Percentiles rank a stretch among this genome's conserved stretches.
These are phyloP conservation scores for Erigeron canadensis DNA, from an alignment of 129 eudicot genomes.

Conservation along the genomic window DNA sequence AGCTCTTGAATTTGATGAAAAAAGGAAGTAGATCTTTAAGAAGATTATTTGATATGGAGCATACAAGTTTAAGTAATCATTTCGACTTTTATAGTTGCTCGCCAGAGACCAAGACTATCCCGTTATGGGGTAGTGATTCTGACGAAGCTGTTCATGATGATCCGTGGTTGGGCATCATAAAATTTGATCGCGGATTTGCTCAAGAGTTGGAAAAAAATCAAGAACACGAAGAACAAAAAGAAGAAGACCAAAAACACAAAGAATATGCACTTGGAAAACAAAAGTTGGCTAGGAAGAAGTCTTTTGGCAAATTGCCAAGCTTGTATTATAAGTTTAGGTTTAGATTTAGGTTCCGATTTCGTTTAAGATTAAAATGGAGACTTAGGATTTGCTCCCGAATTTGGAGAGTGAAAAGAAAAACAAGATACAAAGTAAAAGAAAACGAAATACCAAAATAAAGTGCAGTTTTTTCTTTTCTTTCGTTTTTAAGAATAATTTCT, in stretches of 20 bases:
- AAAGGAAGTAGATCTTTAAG: constrained; percentile 65
- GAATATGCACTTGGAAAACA: constrained; percentile 23
- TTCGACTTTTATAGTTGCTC: constrained; percentile 54
- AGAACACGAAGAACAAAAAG: constrained; percentile 11
- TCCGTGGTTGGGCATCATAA: constrained; percentile 58
- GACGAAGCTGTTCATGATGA: constrained; percentile 56
- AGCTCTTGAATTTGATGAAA: constrained; percentile 61
- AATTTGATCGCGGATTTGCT: neutral
- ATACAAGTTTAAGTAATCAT: constrained; percentile 60
- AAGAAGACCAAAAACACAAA: neutral
- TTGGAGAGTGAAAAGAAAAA: constrained; percentile 1
- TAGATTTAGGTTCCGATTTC: constrained; percentile 21
- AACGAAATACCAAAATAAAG: neutral
- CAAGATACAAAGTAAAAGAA: neutral
- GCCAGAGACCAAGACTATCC: constrained; percentile 52
- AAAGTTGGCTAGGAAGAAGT: constrained; percentile 48
- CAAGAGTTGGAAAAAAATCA: constrained; percentile 14
- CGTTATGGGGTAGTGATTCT: constrained; percentile 73
- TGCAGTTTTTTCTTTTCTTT: neutral
- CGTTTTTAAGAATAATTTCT: neutral
- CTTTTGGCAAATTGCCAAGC: constrained; percentile 60
- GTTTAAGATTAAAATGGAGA: constrained; percentile 37
- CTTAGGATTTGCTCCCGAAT: constrained; percentile 25
- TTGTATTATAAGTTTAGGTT: constrained; percentile 39
- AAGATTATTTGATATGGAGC: constrained; percentile 78